These are phyloP conservation scores for Suillus ampliporus DNA, from an alignment of 768 basidiomycete genomes.

Conservation along the genomic window DNA sequence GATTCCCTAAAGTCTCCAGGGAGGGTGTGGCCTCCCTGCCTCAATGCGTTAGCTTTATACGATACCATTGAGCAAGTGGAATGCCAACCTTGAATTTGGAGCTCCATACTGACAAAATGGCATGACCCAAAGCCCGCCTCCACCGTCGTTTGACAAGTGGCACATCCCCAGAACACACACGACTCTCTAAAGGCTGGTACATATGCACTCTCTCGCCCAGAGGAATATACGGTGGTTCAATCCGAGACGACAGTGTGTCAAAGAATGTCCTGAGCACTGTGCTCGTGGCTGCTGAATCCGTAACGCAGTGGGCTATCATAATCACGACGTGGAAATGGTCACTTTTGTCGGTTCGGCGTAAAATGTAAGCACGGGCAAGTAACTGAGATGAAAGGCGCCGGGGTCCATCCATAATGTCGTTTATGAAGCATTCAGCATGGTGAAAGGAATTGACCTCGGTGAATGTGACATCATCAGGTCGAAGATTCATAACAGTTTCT, in stretches of 20 bases:
- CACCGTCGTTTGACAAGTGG: conserved; percentile 46
- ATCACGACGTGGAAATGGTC: conserved; percentile 49
- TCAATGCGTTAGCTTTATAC: conserved; percentile 8
- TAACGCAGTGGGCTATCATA: conserved; percentile 53
- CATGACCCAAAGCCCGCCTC: conserved; percentile 49
- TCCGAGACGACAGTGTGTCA: conserved; percentile 37
- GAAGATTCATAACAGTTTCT: conserved; percentile 33
- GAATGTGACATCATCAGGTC: conserved; percentile 46
- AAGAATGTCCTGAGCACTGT: conserved; percentile 51
- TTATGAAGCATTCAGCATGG: conserved; percentile 42
- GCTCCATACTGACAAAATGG: conserved; percentile 40
- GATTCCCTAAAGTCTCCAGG: conserved; percentile 44
- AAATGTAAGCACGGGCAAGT: conserved; percentile 48
- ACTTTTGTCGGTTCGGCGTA: conserved; percentile 44
- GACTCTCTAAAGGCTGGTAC: conserved; percentile 45
- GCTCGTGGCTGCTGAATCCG: conserved; percentile 53
- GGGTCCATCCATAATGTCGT: conserved; percentile 39
- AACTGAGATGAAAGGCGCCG: conserved; percentile 45
- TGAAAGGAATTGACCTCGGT: conserved; percentile 39
- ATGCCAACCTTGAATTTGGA: conserved; percentile 41
- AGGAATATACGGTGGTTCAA: conserved; percentile 20
- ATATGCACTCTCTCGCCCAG: conserved; percentile 46
- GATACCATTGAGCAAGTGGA: neutral
- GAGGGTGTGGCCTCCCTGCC: conserved; percentile 60
- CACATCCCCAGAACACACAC: conserved; percentile 38